Evolutionary conservation across 495 filamentous ascomycete genomes (phyloP), one percentile per base, ranked within the genome.

Genomic region (Cetradonia linearis): DNA sequence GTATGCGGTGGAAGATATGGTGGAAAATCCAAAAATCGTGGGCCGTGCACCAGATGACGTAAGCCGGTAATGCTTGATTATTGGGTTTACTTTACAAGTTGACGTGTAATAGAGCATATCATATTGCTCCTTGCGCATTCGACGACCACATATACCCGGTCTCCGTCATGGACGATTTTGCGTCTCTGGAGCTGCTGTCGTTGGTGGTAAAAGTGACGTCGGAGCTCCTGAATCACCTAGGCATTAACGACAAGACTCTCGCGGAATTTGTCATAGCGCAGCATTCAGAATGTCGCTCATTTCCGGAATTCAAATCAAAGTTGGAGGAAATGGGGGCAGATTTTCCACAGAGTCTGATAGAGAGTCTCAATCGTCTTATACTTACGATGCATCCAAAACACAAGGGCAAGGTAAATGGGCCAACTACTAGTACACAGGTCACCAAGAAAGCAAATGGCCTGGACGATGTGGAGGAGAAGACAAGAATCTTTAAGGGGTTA

Each of bases 261-360:
- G 91, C 93, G 55, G 93, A 97, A 71, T 98, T 94, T 70, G 80
- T 97, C 59, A 96, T 98, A 65, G 88, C 85, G 62, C 88, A 94
- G 65, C 89, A 95, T 66, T 69, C 86, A 66, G 82, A 91, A 83
- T 89, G 84, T 74, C 73, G 72, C 20, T 79, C 77, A 3, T 74
- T 88, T 50, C 68, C 76, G 18, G 83, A 86, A 6, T 95, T 95
- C 73, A 81, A 84, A 73, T 77, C 79, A 65, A 76, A 81, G 63
- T 80, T 92, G 59, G 81, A 83, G 59, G 79, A 79, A 27, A 84
- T 92, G 73, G 88, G 86, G 13, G 89, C 86, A 58, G 91, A 95
- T 44, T 96, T 96, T 66, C 90, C 93, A 1, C 80, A 83, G 59
- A 95, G 89, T 72, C 78, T 98, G 70, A 78, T 95, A 63, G 87